A percentile compares a stretch with the other conserved stretches of the same genome.
phyloP scores from a whole-genome alignment of 2,329 filamentous ascomycete species.

The Cordyceps cicadae region DNA sequence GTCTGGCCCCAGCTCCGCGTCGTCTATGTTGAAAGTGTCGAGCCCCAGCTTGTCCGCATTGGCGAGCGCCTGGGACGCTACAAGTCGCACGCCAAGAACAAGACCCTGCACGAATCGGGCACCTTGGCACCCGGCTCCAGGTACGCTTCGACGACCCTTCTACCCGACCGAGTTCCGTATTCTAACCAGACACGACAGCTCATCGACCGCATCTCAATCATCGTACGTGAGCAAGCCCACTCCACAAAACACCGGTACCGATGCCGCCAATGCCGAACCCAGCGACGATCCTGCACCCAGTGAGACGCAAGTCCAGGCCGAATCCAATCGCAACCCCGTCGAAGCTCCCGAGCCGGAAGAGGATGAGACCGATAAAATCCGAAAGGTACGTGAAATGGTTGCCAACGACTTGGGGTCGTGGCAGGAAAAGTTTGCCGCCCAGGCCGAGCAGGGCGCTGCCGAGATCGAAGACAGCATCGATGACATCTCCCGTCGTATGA shows the following conservation, averaged over 20 bases:
- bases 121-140: not conserved
- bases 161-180: not conserved
- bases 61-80: constrained; percentile 79
- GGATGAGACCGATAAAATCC: constrained; percentile 45
- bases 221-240: constrained; percentile 27
- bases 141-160: constrained; percentile 14
- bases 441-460: constrained; percentile 68
- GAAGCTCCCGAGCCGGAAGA: constrained; percentile 37
- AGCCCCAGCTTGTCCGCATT: constrained; percentile 89
- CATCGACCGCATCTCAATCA: constrained; percentile 12
- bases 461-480: constrained; percentile 65
- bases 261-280: constrained; percentile 9
- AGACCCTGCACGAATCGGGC: constrained; percentile 13
- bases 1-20: constrained; percentile 75
- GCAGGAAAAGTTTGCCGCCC: constrained; percentile 81
- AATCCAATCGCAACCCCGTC: constrained; percentile 26
- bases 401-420: constrained; percentile 71
- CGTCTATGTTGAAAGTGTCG: constrained; percentile 84
- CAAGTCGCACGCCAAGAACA: constrained; percentile 33
- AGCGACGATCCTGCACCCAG: constrained; percentile 13
- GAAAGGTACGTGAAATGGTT: constrained; percentile 58
- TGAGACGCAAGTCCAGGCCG: not conserved
- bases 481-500: constrained; percentile 47
- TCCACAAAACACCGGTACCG: constrained; percentile 21
- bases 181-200: not conserved